Conservation (phyloP, 108 stramenopile genomes). For the Fragilaria crotonensis region DNA sequence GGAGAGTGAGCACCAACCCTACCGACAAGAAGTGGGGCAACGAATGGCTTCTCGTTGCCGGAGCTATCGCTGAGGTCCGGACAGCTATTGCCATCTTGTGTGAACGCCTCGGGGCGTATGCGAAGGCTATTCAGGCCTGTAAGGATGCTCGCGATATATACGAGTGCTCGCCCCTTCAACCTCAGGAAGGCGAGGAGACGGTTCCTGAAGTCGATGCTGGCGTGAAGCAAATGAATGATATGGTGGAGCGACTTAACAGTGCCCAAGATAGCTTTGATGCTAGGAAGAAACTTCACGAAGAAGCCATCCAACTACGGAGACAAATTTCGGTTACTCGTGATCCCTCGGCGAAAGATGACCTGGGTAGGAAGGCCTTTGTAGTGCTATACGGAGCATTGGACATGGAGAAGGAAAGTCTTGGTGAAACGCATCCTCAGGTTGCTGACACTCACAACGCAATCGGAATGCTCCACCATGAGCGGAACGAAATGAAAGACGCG, state of each 20-base stretch:
- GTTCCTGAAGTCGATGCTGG: conserved; percentile 2
- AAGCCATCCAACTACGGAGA: conserved; percentile 10
- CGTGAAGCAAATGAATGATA: conserved; percentile 11
- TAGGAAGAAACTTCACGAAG: conserved; percentile 21
- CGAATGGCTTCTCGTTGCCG: conserved; percentile 21
- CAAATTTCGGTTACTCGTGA: conserved; percentile 10
- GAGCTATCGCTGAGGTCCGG: conserved; percentile 20
- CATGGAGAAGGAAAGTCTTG: conserved; percentile 21
- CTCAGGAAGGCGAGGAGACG: neutral
- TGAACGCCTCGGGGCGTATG: conserved; percentile 25
- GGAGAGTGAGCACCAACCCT: neutral
- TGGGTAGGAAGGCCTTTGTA: conserved; percentile 15
- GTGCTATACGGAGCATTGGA: conserved; percentile 15
- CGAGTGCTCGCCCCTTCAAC: conserved; percentile 9
- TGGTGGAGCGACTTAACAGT: conserved; percentile 14
- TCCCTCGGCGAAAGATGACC: conserved; percentile 3
- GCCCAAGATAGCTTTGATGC: conserved; percentile 12
- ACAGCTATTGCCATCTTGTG: conserved; percentile 25
- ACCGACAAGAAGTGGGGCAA: conserved; percentile 2
- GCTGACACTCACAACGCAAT: conserved; percentile 19
- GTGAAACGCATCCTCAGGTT: conserved; percentile 34
- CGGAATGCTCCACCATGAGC: conserved; percentile 14
- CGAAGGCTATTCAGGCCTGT: conserved; percentile 10
- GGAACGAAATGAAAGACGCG: conserved; percentile 11
- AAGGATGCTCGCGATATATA: conserved; percentile 21